Base-by-base conservation (phyloP, 2,329 filamentous ascomycete species). In the Fusarium sp. region DNA sequence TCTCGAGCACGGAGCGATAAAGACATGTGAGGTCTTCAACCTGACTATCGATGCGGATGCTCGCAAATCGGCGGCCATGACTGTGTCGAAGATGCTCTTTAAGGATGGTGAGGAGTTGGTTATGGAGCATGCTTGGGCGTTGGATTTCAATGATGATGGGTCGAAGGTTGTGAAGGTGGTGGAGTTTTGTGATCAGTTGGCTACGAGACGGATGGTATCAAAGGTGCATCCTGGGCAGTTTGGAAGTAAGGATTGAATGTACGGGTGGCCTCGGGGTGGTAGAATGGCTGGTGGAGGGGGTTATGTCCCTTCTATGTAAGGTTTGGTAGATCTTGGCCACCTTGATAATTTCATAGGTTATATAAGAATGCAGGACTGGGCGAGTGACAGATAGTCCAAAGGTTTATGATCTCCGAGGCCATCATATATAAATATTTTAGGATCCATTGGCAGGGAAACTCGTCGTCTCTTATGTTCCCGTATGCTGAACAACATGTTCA, bases 81-180 rank as follows among this genome's bases (percentile, higher is more conserved):
- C 45, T 1, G 14, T 40, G 34, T 26, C 45, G 14, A 36, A 56
- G 3, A 51, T 51, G 45, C 21, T 40, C 9, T 56, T 56, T 1
- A 56, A 56, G 15, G 52, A 51, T 15, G 45, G 52, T 1, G 52
- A 56, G 10, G 24, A 6, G 4, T 2, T 56, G 20, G 10, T 51
- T 7, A 56, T 51, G 45, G 52, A 56, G 11, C 45, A 51, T 42
- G 26, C 52, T 8, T 56, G 52, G 52, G 34, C 39, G 6, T 51
- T 56, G 36, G 45, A 34, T 7, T 51, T 56, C n/a, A 51, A 40
- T 2, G 36, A 42, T 6, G 36, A 56, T 15, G 36, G 52, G 11
- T 7, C 34, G 2, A 56, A 56, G 17, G 23, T 28, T 30, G 30
- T 53, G 0, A 36, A 21, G 2, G 53, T 36, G 9, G 19, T 56